Evolutionary conservation across 2,329 filamentous ascomycete species (phyloP), one percentile per base, ranked within the genome.

Genomic region (Gaeumannomyces tritici): DNA sequence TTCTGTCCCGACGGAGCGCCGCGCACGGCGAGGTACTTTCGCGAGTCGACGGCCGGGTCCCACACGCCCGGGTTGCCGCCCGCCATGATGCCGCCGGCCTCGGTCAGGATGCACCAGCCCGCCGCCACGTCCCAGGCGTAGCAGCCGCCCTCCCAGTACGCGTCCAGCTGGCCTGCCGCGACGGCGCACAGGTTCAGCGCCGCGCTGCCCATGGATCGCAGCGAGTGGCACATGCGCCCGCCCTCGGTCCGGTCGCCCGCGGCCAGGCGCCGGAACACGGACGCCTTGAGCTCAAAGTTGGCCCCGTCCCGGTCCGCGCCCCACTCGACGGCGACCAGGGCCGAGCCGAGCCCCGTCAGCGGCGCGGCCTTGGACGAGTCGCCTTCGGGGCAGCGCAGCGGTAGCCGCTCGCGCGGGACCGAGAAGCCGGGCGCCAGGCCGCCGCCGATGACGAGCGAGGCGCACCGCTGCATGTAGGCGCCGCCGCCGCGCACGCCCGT

Each of bases 101-200:
- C 90, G 33, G 77, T 76, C 29, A 93, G 76, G 64, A 93, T 87
- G 63, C 87, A 85, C 90, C 89, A 93, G 0, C 87, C 90, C 6
- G 90, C 90, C 70, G 88, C 90, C 2, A 93, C 90, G 72, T 93
- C 90, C 90, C 90, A 93, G 1, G 89, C 89, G 83, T 89, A 93
- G 73, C 89, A 91, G 0, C 90, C 90, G 51, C 88, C 89, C 75
- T 93, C 90, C 90, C 90, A 93, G 72, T 91, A 93, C 27, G 85
- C 69, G 71, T 93, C 90, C 29, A 91, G 68, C 72, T 86, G 81
- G 0, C 90, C 90, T 12, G 84, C 83, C 3, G 90, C 90, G 4
- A 91, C 87, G 54, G 80, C 82, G 63, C 88, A 90, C 24, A 93
- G 73, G 72, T 93, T 93, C 68, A 93, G 76, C 55, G 90, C 90